Conservation (phyloP, 495 filamentous ascomycete genomes). For the Xylaria sp. region DNA sequence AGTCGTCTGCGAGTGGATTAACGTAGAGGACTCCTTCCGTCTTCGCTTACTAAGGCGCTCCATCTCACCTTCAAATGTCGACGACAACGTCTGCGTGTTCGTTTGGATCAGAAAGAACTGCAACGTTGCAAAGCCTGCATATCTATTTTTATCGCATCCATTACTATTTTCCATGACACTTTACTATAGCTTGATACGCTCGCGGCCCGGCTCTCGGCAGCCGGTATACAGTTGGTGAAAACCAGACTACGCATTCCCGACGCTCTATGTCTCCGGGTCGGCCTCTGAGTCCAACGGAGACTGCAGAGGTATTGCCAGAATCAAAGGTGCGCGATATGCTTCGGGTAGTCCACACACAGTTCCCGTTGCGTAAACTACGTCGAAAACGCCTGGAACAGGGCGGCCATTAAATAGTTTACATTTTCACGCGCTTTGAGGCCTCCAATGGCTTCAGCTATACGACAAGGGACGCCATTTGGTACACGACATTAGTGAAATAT, state of each 20-base stretch:
- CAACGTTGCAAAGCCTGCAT: conserved; percentile 5
- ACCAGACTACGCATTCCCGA: neutral
- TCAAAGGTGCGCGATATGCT: neutral
- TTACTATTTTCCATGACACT: neutral
- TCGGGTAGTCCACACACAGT: neutral
- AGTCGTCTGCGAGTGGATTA: neutral
- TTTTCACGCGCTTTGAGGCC: too few relatives aligned
- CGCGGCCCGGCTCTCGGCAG: neutral
- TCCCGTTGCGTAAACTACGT: neutral
- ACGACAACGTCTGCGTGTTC: neutral
- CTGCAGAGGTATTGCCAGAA: neutral
- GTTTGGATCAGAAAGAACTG: neutral
- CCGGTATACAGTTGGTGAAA: neutral
- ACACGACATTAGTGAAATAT: neutral
- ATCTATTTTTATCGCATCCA: neutral
- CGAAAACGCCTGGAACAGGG: neutral
- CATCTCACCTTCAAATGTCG: neutral
- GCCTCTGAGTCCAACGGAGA: neutral
- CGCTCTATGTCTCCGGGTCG: neutral
- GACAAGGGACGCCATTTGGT: neutral
- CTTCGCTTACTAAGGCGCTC: neutral
- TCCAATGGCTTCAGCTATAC: neutral
- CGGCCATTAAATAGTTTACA: neutral
- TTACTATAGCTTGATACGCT: neutral
- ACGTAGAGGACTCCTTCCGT: neutral